Percentiles rank a stretch among this genome's conserved stretches.
These are phyloP conservation scores for Diplodia mutila DNA, from an alignment of 2,329 filamentous ascomycete species.

Conservation along the genomic window DNA sequence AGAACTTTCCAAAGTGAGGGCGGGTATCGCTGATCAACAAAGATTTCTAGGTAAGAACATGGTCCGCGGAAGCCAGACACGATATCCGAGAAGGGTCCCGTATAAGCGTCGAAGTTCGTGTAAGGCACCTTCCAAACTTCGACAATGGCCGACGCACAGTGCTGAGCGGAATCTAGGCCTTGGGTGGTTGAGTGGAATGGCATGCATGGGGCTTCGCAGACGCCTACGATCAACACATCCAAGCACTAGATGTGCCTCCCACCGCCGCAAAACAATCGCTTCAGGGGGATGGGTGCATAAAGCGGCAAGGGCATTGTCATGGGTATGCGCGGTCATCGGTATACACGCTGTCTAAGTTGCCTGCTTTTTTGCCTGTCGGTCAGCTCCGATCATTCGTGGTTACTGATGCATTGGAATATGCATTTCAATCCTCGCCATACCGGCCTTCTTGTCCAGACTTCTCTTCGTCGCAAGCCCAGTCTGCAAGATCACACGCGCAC, in stretches of 20 bases:
- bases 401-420: not conserved
- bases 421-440: not conserved
- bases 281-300: not conserved
- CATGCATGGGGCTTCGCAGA: not conserved
- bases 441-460: not conserved
- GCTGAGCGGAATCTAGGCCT: conserved; percentile 4
- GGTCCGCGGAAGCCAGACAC: not conserved
- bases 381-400: not conserved
- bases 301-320: not conserved
- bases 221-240: not conserved
- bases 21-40: not conserved
- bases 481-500: not conserved
- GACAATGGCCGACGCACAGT: not conserved
- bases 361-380: not conserved
- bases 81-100: not conserved
- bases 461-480: not conserved
- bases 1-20: not conserved
- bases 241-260: not conserved
- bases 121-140: not conserved
- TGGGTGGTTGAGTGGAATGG: not conserved
- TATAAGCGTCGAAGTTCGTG: not conserved
- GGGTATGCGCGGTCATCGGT: not conserved
- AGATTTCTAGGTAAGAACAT: not conserved
- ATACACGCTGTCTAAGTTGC: not conserved
- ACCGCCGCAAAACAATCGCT: not conserved